Conservation (phyloP, 108 stramenopile species). For the Cyclostephanos invisitatus region DNA sequence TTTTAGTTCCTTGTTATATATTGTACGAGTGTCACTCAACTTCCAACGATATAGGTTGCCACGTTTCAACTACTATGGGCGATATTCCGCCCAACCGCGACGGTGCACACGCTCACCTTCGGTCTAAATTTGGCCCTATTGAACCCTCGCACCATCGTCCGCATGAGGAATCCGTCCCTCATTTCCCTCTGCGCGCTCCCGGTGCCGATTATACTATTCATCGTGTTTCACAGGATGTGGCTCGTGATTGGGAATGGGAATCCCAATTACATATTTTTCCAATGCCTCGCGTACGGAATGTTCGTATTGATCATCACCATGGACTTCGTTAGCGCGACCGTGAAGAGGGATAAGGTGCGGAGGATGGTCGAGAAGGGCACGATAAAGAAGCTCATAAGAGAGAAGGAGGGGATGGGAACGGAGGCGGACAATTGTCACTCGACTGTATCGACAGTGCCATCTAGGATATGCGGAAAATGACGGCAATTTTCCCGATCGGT, state of each 20-base stretch:
- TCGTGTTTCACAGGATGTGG: slow-evolving; percentile 80
- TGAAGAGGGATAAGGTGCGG: slow-evolving; percentile 54
- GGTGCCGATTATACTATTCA: slow-evolving; percentile 66
- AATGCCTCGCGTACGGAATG: slow-evolving; percentile 77
- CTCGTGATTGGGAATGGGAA: slow-evolving; percentile 75
- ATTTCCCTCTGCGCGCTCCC: slow-evolving; percentile 57
- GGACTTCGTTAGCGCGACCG: slow-evolving; percentile 48
- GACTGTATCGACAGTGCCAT: neutral
- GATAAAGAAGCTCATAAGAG: neutral
- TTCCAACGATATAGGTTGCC: slow-evolving; percentile 40
- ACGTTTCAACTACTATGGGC: slow-evolving; percentile 57
- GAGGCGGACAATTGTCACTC: neutral
- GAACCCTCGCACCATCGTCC: slow-evolving; percentile 59
- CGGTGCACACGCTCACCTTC: slow-evolving; percentile 65
- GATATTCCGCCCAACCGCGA: slow-evolving; percentile 62
- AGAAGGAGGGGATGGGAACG: slow-evolving; percentile 3
- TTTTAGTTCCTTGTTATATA: neutral
- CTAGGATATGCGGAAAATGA: neutral
- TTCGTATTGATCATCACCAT: slow-evolving; percentile 55
- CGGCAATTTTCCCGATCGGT: neutral
- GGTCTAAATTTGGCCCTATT: slow-evolving; percentile 54
- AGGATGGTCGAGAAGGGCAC: slow-evolving; percentile 42
- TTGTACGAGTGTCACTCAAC: neutral
- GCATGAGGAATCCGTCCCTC: slow-evolving; percentile 57
- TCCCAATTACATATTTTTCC: slow-evolving; percentile 85